Evolutionary conservation across 805 yeast species (phyloP).

Genomic region (Komagataella populi): DNA sequence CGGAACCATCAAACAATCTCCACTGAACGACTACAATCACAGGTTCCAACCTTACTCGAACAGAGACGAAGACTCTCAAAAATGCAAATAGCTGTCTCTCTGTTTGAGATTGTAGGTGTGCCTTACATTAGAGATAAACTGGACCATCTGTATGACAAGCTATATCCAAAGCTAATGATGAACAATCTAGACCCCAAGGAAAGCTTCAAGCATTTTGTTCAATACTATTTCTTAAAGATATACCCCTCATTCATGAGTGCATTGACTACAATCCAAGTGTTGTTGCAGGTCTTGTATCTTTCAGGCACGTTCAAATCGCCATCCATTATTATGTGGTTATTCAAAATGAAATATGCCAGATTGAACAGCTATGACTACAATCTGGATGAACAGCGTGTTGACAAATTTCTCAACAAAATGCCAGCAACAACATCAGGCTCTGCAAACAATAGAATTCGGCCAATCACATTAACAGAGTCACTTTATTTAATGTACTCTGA

Average conservation of each 20-base stretch:
- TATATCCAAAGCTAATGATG: constrained; percentile 46
- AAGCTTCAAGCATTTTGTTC: constrained; percentile 10
- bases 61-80: constrained; percentile 35
- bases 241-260: constrained; percentile 48
- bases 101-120: constrained; percentile 47
- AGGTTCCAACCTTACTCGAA: constrained; percentile 21
- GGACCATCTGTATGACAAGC: constrained; percentile 45
- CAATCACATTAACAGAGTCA: constrained; percentile 26
- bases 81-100: constrained; percentile 37
- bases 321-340: constrained; percentile 42
- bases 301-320: constrained; percentile 57
- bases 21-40: constrained; percentile 1
- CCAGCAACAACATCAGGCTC: constrained; percentile 5
- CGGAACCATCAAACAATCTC: constrained; percentile 9
- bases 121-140: constrained; percentile 63
- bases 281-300: constrained; percentile 49
- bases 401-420: constrained; percentile 4
- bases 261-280: constrained; percentile 33
- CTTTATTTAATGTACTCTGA: constrained; percentile 8
- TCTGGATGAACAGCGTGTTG: constrained; percentile 16
- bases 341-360: constrained; percentile 55
- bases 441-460: constrained; percentile 19
- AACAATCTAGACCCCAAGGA: constrained; percentile 24
- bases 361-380: constrained; percentile 37
- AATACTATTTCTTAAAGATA: constrained; percentile 32